Conservation (phyloP, 2,329 filamentous ascomycete species). For the Lachnellula cervina region DNA sequence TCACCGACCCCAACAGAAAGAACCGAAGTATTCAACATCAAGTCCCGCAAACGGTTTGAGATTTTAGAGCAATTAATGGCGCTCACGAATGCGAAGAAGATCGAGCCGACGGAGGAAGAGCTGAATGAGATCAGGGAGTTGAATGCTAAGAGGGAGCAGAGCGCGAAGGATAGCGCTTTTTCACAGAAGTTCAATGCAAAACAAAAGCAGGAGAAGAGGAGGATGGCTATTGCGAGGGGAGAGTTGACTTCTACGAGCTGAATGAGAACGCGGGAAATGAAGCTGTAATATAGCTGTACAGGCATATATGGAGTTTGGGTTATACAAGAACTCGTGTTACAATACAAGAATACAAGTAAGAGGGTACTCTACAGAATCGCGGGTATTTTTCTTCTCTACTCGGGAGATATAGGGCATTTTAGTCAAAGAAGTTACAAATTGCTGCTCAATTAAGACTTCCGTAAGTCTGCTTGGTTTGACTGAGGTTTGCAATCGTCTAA, state of each 20-base stretch:
- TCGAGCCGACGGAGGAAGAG: conserved; percentile 58
- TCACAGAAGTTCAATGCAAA: conserved; percentile 46
- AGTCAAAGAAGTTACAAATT: too few relatives aligned
- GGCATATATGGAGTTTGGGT: conserved; percentile 1
- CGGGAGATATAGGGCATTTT: too few relatives aligned
- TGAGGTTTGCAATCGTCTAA: too few relatives aligned
- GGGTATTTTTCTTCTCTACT: not conserved
- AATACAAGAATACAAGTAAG: not conserved
- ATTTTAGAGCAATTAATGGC: conserved; percentile 61
- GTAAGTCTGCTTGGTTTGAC: too few relatives aligned
- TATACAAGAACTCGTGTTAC: not conserved
- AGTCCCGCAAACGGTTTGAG: conserved; percentile 51
- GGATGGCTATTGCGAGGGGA: conserved; percentile 53
- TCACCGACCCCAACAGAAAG: conserved; percentile 40
- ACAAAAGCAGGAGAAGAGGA: conserved; percentile 58
- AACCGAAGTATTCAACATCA: conserved; percentile 55
- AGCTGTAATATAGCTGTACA: not conserved
- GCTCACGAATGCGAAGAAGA: conserved; percentile 54
- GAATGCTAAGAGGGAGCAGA: conserved; percentile 47
- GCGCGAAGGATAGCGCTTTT: conserved; percentile 49
- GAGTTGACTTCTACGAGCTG: conserved; percentile 5
- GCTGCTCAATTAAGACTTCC: too few relatives aligned
- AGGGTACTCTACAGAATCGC: not conserved
- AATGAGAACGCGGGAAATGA: not conserved
- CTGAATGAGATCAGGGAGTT: conserved; percentile 52